Evolutionary conservation across 257 asterid genomes (phyloP), one percentile per base, ranked within the genome.

Genomic region (Cruciata laevipes): DNA sequence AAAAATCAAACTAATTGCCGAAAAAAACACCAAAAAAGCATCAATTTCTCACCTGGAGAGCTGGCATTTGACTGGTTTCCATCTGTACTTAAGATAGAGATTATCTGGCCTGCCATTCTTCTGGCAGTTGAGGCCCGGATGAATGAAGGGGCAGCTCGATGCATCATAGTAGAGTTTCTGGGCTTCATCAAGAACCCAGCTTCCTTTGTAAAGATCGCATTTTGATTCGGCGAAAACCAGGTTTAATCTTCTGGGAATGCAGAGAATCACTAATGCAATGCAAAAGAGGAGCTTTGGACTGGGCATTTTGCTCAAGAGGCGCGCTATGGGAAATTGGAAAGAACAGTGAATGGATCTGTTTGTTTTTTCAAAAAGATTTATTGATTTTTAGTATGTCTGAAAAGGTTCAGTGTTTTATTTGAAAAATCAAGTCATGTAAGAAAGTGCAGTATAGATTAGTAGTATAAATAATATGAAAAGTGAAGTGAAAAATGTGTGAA

Each of bases 31-130:
- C 21, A 6, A 24, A 44, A 64, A 23, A 6, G 2, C 18, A 16
- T 20, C 58, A 24, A 0, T 42, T 44, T 44, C 30, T n/a, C 14
- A 83, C 96, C 95, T 77, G 3, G 83, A 17, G 38, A 86, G 38
- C 49, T 83, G 51, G 51, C 97, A 89, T 25, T 8, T 69, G 44
- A 69, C 59, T 16, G 97, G 97, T 38, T 80, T 69, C 97, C 97
- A 90, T 68, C 75, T 78, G 67, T 86, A 83, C 0, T 76, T 73
- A 32, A 83, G 78, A 58, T 82, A 89, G 56, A 33, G 4, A 0
- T 17, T 16, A 42, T 89, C 96, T 1, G 83, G 79, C 17, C 96
- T 73, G 80, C 87, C 91, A 69, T 80, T 78, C 56, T 79, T 83
- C 74, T 62, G 88, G 68, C 96, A 89, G 76, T 89, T 80, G 65